Percentiles rank a stretch among this genome's conserved stretches.
Evolutionary conservation across 225 moss, liverwort and hornwort genomes (phyloP).

Genomic region (Marchantia paleacea): DNA sequence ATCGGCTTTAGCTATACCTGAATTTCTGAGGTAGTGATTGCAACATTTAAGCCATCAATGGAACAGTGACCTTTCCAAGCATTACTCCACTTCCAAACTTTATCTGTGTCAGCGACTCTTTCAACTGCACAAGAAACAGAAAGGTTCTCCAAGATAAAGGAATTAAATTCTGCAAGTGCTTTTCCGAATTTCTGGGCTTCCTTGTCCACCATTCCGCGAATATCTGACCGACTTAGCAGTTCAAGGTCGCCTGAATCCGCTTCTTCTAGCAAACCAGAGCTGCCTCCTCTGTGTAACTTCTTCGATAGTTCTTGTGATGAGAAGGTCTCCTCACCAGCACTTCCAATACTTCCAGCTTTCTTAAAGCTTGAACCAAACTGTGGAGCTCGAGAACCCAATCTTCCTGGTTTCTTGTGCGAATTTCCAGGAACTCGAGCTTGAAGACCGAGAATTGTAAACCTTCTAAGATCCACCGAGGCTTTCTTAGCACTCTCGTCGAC

Average conservation of each 20-base stretch:
- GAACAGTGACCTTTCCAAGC: conserved; percentile 85
- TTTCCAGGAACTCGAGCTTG: conserved; percentile 63
- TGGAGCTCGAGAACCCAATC: conserved; percentile 52
- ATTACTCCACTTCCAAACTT: conserved; percentile 96
- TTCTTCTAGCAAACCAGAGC: conserved; percentile 32
- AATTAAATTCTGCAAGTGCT: conserved; percentile 63
- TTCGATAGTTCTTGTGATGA: conserved; percentile 2
- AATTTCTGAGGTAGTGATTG: conserved; percentile 88
- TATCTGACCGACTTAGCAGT: neutral
- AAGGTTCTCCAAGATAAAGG: conserved; percentile 77
- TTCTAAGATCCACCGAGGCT: conserved; percentile 52
- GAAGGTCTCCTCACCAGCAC: conserved; percentile 21
- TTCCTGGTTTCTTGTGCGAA: conserved; percentile 33
- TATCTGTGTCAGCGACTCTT: conserved; percentile 52
- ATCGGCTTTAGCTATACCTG: conserved; percentile 45
- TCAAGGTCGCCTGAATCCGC: conserved; percentile 6
- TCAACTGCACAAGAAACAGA: conserved; percentile 54
- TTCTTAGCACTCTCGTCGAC: conserved; percentile 48
- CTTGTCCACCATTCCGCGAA: conserved; percentile 28
- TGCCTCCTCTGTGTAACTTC: neutral
- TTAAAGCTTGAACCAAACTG: conserved; percentile 65
- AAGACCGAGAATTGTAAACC: conserved; percentile 69
- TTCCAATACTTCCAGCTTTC: conserved; percentile 26
- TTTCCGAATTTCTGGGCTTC: conserved; percentile 53
- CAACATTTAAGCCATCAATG: conserved; percentile 72